Percentiles rank a stretch among this genome's conserved stretches.
phyloP scores from a whole-genome alignment of 345 rosid genomes.

The Acer negundo region DNA sequence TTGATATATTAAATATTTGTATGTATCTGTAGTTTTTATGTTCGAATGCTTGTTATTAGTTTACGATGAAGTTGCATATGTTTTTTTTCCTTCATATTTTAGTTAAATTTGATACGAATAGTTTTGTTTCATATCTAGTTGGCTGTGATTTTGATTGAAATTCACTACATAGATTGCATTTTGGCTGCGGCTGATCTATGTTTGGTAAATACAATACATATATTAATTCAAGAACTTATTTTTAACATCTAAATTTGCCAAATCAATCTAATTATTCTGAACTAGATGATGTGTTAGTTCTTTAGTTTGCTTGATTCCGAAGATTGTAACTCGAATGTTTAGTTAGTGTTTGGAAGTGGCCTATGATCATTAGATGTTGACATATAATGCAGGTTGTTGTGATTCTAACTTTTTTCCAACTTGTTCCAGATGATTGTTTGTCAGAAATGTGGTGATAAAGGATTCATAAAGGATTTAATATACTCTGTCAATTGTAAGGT shows the following conservation, averaged over 20 bases:
- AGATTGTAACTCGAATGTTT: no score
- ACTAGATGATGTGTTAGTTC: background rate
- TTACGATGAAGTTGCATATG: no score
- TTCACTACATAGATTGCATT: no score
- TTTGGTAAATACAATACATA: background rate
- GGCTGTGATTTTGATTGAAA: background rate
- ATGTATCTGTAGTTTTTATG: no score
- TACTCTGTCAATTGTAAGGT: conserved; percentile 23
- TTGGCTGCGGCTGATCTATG: background rate
- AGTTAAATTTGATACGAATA: background rate
- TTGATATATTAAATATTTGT: background rate
- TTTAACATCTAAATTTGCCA: background rate
- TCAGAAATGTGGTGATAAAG: conserved; percentile 29
- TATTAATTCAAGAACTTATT: background rate
- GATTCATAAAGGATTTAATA: conserved; percentile 13
- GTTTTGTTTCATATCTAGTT: background rate
- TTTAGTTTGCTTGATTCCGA: background rate
- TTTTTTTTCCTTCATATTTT: background rate
- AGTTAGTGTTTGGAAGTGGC: background rate
- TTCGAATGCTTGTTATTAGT: no score
- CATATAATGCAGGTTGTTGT: background rate
- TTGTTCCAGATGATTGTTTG: conserved; percentile 27
- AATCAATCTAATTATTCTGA: background rate
- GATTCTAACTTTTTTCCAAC: background rate
- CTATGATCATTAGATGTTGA: background rate